phyloP scores from a whole-genome alignment of 768 basidiomycete genomes.

The Agrocybe pediades region DNA sequence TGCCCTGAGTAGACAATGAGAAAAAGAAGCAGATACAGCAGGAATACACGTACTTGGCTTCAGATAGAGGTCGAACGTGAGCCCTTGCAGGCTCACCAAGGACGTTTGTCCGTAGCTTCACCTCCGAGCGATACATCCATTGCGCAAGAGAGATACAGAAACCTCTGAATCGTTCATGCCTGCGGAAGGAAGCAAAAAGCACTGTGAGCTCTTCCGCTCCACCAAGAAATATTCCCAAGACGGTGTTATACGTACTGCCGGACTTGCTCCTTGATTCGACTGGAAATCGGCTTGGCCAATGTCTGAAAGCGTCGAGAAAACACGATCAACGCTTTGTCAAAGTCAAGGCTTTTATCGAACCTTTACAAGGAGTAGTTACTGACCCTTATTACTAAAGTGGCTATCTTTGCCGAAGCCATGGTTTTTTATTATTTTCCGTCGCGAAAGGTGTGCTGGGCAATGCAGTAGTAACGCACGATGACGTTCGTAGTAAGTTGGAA shows the following conservation, averaged over 20 bases:
- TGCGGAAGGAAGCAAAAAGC: neutral
- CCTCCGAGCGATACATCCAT: slow-evolving; percentile 72
- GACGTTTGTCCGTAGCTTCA: slow-evolving; percentile 71
- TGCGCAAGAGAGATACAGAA: slow-evolving; percentile 79
- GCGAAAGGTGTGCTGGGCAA: too few relatives aligned
- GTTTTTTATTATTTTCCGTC: too few relatives aligned
- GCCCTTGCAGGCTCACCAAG: slow-evolving; percentile 75
- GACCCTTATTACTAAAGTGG: neutral
- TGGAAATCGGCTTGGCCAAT: slow-evolving; percentile 8
- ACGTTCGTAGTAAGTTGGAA: too few relatives aligned
- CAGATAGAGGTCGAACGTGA: slow-evolving; percentile 77
- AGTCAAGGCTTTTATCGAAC: neutral
- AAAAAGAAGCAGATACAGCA: neutral
- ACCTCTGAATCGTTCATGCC: slow-evolving; percentile 72
- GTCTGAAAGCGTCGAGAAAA: neutral
- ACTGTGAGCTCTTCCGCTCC: neutral
- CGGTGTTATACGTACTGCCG: neutral
- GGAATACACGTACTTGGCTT: slow-evolving; percentile 54
- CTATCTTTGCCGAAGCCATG: slow-evolving; percentile 5
- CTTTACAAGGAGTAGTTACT: neutral
- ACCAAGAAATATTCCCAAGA: too few relatives aligned
- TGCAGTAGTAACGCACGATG: too few relatives aligned
- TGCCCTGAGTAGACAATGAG: slow-evolving; percentile 47
- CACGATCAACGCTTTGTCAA: neutral
- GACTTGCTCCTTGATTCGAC: slow-evolving; percentile 5